Evolutionary conservation across 2,329 filamentous ascomycete genomes (phyloP), one percentile per base, ranked within the genome.

Genomic region (Trichophyton equinum): DNA sequence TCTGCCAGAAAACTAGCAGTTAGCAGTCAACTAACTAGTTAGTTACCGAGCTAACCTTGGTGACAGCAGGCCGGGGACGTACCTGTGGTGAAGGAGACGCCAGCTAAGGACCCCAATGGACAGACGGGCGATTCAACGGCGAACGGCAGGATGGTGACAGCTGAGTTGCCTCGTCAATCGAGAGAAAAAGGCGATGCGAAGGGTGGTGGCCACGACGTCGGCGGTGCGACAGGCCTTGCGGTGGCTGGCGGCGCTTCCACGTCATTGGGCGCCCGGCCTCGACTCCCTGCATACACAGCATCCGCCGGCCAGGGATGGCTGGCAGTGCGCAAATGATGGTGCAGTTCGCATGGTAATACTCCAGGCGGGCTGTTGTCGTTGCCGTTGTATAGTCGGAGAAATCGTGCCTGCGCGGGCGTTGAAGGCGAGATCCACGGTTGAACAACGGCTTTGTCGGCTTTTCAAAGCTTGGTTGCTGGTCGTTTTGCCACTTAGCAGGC

Each of bases 231-330:
- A 33, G 51, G 27, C 20, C 13, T 27, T 42, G 56, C 20, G 56
- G 56, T 58, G 56, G 56, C 56, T 58, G 56, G 56, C 36, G 38
- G 40, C 36, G 40, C 56, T 38, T 42, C 36, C 25, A 58, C 56
- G 56, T 58, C 56, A 58, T 58, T 58, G 56, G 56, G 56, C 56
- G n/a, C 20, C 38, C 11, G 27, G 20, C 51, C 11, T 27, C 22
- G 27, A 55, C 33, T 55, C 27, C 51, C 27, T 36, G 51, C 51
- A 55, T 36, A 33, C 30, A n/a, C 27, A 36, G 22, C 56, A 25
- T 25, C 6, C 51, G 27, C 30, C 25, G 25, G n/a, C 4, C 15
- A 44, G 15, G 40, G 40, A 44, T 18, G 40, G n/a, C n/a, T n/a
- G 6, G n/a, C 40, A n/a, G n/a, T 44, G 40, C n/a, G 33, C 33